Evolutionary conservation across 495 filamentous ascomycete genomes (phyloP), one percentile per base, ranked within the genome.

Genomic region (Xanthoparmelia taractica): DNA sequence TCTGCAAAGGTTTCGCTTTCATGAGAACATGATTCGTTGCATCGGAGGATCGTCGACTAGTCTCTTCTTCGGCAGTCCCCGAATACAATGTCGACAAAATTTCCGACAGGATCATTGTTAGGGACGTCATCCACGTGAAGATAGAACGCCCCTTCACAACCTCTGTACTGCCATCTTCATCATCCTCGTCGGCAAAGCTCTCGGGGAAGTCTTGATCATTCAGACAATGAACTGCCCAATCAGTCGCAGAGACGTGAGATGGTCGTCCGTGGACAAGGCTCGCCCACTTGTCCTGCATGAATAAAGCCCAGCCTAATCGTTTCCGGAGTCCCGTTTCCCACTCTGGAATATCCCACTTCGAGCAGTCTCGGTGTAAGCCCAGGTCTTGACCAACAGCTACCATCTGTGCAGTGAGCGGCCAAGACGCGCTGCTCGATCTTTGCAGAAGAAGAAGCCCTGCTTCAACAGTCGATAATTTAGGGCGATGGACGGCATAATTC

Each of bases 211-310:
- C 91, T 31, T 83, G 80, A 34, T 80, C 77, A 20, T 78, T 81
- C 47, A 94, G 76, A 20, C 81, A 75, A 63, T 84, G 82, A 12
- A 96, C 91, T 27, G 86, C 89, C 91, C 90, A 96, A 72, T 96
- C 91, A 43, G 86, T 82, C 43, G 80, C 76, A 61, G 87, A 87
- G 67, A 92, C 91, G 70, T 92, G 91, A 12, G 90, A 91, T 4
- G 92, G 92, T 12, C 90, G 85, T 29, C 92, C 91, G 67, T 92
- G 85, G 31, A 92, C 84, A n/a, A 96, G 76, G 33, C 89, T 87
- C 43, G 88, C 87, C 91, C 92, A 96, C 76, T 94, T 96, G 69
- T 96, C 92, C 70, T 95, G 88, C 85, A 91, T 89, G 70, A 90
- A 96, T 64, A 96, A 76, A 4, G 89, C 92, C 91, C 92, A 96